phyloP scores from a whole-genome alignment of 192 early-diverging fungal genomes.

The Pecoramyces ruminantium region DNA sequence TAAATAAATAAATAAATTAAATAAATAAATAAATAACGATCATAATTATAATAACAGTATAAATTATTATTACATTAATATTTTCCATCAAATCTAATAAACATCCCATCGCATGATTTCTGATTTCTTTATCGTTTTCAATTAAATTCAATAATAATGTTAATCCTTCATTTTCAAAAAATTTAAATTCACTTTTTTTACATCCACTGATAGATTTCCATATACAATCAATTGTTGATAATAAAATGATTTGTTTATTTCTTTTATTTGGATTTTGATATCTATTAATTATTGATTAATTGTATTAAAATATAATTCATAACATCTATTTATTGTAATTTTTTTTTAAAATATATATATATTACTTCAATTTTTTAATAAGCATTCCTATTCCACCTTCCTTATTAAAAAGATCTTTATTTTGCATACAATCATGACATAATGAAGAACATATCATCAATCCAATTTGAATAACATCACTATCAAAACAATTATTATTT shows the following conservation, averaged over 20 bases:
- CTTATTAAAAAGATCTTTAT: not conserved
- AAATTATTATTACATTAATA: not conserved
- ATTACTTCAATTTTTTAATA: not conserved
- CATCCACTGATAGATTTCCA: not conserved
- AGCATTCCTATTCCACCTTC: not conserved
- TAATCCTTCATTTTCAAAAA: not conserved
- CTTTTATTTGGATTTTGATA: not conserved
- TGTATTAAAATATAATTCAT: no score
- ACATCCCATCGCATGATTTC: not conserved
- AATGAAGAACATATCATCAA: not conserved
- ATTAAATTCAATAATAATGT: not conserved
- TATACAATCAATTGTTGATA: not conserved
- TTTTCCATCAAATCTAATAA: not conserved
- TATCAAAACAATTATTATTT: not conserved
- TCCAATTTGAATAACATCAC: not conserved
- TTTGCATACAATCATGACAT: not conserved
- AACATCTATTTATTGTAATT: no score
- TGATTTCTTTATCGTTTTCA: not conserved
- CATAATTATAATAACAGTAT: no score
- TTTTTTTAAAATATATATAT: no score
- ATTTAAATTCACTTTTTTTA: not conserved
- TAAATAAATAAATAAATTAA: no score
- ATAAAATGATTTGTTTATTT: not conserved
- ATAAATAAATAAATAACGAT: no score
- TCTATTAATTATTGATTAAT: not conserved